A percentile compares a stretch with the other conserved stretches of the same genome.
Conservation (phyloP, 257 asterid genomes). For the Dorcoceras hygrometricum region DNA sequence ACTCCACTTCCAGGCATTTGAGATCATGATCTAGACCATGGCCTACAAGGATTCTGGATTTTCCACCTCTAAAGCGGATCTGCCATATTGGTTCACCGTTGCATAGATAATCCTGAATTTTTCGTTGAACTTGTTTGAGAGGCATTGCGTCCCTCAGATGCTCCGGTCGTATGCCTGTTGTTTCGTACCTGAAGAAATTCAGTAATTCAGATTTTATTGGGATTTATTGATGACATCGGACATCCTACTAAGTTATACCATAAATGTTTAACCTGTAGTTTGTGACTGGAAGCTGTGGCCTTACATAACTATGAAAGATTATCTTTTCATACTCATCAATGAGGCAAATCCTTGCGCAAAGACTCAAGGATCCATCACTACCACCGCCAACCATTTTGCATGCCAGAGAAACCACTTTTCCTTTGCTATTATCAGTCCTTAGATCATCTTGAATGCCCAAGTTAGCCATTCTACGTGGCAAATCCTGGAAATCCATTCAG, state of each 20-base stretch:
- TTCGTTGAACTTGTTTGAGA: slow-evolving; percentile 57
- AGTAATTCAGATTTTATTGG: slow-evolving; percentile 14
- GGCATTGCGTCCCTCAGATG: slow-evolving; percentile 77
- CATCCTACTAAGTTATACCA: slow-evolving; percentile 4
- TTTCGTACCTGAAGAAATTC: slow-evolving; percentile 59
- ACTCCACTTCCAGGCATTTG: slow-evolving; percentile 72
- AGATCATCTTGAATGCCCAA: slow-evolving; percentile 73
- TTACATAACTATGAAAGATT: slow-evolving; percentile 71
- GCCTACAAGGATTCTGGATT: slow-evolving; percentile 77
- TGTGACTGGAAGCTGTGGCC: slow-evolving; percentile 72
- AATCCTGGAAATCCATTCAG: slow-evolving; percentile 35
- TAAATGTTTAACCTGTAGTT: slow-evolving; percentile 56
- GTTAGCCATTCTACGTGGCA: slow-evolving; percentile 71
- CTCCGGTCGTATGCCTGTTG: slow-evolving; percentile 75
- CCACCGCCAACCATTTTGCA: slow-evolving; percentile 98
- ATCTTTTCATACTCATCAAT: slow-evolving; percentile 65
- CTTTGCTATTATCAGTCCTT: slow-evolving; percentile 60
- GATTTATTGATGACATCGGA: background rate
- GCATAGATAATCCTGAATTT: slow-evolving; percentile 81
- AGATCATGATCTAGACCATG: slow-evolving; percentile 87
- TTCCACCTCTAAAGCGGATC: slow-evolving; percentile 74
- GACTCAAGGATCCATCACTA: slow-evolving; percentile 82
- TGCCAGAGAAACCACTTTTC: slow-evolving; percentile 71
- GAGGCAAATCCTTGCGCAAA: slow-evolving; percentile 83
- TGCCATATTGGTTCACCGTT: slow-evolving; percentile 90